phyloP scores from a whole-genome alignment of 73 alveolate genomes.

The Tetrahymena elliotti region DNA sequence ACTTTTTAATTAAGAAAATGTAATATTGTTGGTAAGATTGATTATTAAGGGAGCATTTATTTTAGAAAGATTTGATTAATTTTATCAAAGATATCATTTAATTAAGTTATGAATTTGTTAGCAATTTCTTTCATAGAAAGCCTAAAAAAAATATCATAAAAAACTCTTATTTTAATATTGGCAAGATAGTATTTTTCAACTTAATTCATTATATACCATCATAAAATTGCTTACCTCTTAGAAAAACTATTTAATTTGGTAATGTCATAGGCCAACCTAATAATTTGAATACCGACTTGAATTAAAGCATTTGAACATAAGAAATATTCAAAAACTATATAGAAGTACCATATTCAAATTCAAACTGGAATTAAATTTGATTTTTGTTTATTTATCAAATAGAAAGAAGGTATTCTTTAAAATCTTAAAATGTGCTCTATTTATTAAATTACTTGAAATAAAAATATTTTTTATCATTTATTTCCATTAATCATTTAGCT shows the following conservation, averaged over 20 bases:
- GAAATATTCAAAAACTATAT: not conserved
- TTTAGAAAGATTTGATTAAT: not conserved
- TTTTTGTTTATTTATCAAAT: too few species aligned
- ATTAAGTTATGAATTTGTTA: too few species aligned
- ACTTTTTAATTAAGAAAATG: not conserved
- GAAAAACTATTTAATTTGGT: not conserved
- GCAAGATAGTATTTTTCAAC: not conserved
- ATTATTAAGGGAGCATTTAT: not conserved
- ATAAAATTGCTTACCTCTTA: too few species aligned
- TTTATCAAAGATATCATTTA: not conserved
- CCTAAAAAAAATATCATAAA: too few species aligned
- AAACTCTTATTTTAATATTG: too few species aligned
- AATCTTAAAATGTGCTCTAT: too few species aligned
- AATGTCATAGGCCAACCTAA: not conserved
- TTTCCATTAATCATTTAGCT: too few species aligned
- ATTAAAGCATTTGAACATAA: too few species aligned
- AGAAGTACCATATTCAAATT: not conserved
- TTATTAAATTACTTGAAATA: too few species aligned
- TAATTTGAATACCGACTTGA: not conserved
- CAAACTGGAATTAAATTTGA: not conserved
- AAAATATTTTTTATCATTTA: too few species aligned
- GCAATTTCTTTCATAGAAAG: not conserved
- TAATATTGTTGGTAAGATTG: too few species aligned
- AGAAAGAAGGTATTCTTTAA: too few species aligned
- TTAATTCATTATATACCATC: not conserved